Base-by-base conservation (phyloP, 495 filamentous ascomycete genomes). In the Eremomyces bilateralis region DNA sequence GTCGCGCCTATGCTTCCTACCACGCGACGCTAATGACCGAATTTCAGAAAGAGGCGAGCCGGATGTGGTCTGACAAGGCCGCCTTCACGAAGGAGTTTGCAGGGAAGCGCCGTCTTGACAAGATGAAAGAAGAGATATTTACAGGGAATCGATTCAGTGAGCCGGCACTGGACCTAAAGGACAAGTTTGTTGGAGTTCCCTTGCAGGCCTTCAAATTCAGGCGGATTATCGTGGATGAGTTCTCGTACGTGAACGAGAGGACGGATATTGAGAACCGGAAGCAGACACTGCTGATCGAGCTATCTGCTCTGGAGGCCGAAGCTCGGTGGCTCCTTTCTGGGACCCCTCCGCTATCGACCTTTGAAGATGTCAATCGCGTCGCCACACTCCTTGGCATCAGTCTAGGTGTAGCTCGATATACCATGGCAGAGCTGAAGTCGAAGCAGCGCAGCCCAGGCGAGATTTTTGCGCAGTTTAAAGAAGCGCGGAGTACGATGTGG, bases 321-420 rank as follows among this genome's bases (percentile, higher is more conserved):
- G 63, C 64, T 6, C 67, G 64, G 36, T 81, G 76, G 76, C 54
- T 75, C 16, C 50, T 81, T 0, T 79, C 74, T 0, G 76, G 67
- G 2, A 81, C 76, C 1, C 76, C 74, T 0, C 57, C 57, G 1
- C 47, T 75, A 0, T 51, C 51, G 3, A 61, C 65, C 28, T 69
- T 78, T 35, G 55, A 56, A 10, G 69, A 75, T 33, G 50, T 78
- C 16, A 71, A 71, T 29, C 53, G 49, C 2, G 67, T 75, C 21
- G 69, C 67, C 1, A 44, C 49, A 1, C 54, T 71, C 15, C 34
- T 81, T 2, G 61, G 64, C 3, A 39, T 70, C 5, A 62, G 69
- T 35, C 4, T 57, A 36, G 21, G 52, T 43, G 30, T n/a, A n/a
- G n/a, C n/a, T n/a, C n/a, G 48, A 45, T 15, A 52, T 38, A 36